A percentile compares a stretch with the other conserved stretches of the same genome.
phyloP scores from a whole-genome alignment of 1,284 basidiomycete genomes.

The Pseudomicrostroma phylloplanum region DNA sequence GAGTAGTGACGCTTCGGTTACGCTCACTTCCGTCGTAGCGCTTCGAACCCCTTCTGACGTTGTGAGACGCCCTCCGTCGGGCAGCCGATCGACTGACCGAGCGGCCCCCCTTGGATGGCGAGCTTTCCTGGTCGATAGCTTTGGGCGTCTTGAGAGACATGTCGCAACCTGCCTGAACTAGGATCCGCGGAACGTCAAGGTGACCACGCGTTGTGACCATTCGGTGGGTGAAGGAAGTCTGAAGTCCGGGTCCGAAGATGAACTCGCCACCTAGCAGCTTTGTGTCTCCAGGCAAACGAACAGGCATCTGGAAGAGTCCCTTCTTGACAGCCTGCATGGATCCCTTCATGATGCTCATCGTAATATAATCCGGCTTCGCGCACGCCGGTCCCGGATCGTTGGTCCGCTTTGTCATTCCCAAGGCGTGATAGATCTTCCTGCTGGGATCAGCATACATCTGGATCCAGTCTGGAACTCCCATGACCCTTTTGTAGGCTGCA shows the following conservation, averaged over 20 bases:
- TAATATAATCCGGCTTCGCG: conserved; percentile 61
- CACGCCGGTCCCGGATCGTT: conserved; percentile 55
- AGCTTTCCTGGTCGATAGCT: conserved; percentile 8
- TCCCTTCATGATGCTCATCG: conserved; percentile 62
- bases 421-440: conserved; percentile 62
- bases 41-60: not conserved
- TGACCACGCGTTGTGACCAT: conserved; percentile 41
- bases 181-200: conserved; percentile 35
- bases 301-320: conserved; percentile 60
- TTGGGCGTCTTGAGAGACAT: conserved; percentile 32
- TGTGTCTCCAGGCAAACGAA: conserved; percentile 70
- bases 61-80: not conserved
- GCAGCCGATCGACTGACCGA: conserved; percentile 7
- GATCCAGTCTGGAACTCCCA: conserved; percentile 54
- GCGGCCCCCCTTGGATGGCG: conserved; percentile 10
- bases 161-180: conserved; percentile 41
- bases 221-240: conserved; percentile 25
- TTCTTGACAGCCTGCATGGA: conserved; percentile 63
- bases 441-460: conserved; percentile 69
- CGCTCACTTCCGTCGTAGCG: not conserved
- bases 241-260: conserved; percentile 65
- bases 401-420: conserved; percentile 67
- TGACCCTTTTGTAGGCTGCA: conserved; percentile 62
- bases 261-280: conserved; percentile 81
- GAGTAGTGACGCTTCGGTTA: not conserved